Conservation (phyloP, 2,329 filamentous ascomycete genomes). For the Gyromitra esculenta region DNA sequence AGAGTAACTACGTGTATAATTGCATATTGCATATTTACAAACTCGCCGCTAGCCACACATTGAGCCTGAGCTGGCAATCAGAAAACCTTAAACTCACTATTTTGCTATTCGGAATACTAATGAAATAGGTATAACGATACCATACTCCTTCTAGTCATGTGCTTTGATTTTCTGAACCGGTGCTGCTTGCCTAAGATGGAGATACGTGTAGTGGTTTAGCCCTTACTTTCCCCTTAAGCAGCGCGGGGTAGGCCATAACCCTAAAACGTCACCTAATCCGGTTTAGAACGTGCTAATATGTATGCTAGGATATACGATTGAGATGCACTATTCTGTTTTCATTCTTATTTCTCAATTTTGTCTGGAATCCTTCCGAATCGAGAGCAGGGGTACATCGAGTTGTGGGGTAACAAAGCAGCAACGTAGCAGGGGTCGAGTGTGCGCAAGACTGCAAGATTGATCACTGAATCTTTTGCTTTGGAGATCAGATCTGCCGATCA, state of each 20-base stretch:
- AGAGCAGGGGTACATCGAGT: not conserved
- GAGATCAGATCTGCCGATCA: not conserved
- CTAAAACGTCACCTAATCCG: not conserved
- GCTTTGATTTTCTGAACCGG: not conserved
- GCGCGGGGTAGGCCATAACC: not conserved
- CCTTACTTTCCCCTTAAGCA: constrained; percentile 22
- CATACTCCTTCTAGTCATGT: not conserved
- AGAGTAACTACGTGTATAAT: not conserved
- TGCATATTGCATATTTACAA: not conserved
- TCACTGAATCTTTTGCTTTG: not conserved
- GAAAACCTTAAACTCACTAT: too few species aligned
- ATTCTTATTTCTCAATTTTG: not conserved
- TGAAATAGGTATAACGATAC: too few species aligned
- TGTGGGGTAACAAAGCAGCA: not conserved
- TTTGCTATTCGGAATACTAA: not conserved
- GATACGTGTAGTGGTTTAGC: not conserved
- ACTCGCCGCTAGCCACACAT: not conserved
- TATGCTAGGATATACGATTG: not conserved
- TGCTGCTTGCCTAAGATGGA: not conserved
- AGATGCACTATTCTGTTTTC: not conserved
- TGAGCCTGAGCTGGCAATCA: not conserved
- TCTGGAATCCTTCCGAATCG: not conserved
- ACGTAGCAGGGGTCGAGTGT: not conserved
- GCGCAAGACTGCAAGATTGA: not conserved
- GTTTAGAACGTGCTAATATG: not conserved